phyloP scores from a whole-genome alignment of 257 asterid genomes.

The Cordia subcordata region DNA sequence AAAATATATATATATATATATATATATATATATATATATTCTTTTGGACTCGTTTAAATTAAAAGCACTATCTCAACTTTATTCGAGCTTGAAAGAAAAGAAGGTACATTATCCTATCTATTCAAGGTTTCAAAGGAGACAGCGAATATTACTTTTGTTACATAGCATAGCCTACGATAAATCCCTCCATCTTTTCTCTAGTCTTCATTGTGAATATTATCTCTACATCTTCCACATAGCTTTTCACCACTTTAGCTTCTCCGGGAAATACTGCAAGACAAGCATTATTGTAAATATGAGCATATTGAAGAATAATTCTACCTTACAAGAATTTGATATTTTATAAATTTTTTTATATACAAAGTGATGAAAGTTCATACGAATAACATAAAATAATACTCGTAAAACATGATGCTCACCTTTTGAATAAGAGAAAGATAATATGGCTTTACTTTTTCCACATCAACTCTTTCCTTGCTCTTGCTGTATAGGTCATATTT shows the following conservation, averaged over 20 bases:
- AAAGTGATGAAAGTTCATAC: neutral
- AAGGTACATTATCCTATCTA: no score
- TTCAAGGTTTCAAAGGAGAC: no score
- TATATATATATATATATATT: no score
- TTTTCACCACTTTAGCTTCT: slow-evolving; percentile 47
- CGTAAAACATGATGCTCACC: slow-evolving; percentile 23
- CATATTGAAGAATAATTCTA: neutral
- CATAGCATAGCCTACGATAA: no score
- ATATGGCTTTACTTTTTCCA: slow-evolving; percentile 70
- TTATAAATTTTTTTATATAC: neutral
- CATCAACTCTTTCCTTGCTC: slow-evolving; percentile 62
- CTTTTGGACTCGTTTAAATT: no score
- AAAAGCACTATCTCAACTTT: no score
- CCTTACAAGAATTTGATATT: neutral
- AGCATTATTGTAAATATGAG: neutral
- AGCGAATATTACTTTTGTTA: no score
- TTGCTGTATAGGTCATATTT: slow-evolving; percentile 81
- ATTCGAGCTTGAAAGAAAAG: no score
- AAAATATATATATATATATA: no score
- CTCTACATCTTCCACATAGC: neutral
- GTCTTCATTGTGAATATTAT: no score
- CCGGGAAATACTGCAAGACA: slow-evolving; percentile 49
- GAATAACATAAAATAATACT: neutral
- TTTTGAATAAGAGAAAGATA: slow-evolving; percentile 69
- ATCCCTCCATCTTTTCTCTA: no score